Percentiles rank a stretch among this genome's conserved stretches.
Evolutionary conservation across 345 rosid genomes (phyloP).

Genomic region (Gossypium sturtianum): DNA sequence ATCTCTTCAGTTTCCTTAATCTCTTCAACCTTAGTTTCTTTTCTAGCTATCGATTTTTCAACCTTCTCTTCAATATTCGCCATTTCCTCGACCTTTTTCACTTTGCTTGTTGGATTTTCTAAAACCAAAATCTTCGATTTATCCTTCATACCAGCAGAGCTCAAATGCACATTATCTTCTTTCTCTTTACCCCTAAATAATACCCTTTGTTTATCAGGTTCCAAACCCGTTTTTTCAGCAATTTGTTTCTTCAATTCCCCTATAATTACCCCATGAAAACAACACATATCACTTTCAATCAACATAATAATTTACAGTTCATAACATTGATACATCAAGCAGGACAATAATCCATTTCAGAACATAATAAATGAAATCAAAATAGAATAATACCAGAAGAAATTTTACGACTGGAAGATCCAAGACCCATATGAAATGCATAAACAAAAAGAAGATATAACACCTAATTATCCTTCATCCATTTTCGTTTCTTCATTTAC

Average conservation of each 20-base stretch:
- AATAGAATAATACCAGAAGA: conserved; percentile 3
- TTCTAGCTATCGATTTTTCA: conserved; percentile 21
- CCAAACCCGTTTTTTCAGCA: conserved; percentile 44
- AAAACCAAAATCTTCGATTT: conserved; percentile 57
- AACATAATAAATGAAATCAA: background rate
- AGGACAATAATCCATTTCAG: too few species aligned
- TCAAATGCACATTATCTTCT: conserved; percentile 53
- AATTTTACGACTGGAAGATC: background rate
- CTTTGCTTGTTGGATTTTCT: conserved; percentile 31
- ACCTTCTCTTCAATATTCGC: conserved; percentile 28
- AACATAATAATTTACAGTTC: background rate
- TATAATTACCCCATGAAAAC: conserved; percentile 17
- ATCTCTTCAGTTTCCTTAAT: conserved; percentile 28
- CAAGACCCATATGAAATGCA: conserved; percentile 10
- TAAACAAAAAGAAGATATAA: background rate
- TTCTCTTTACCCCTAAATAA: conserved; percentile 79
- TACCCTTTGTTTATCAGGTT: conserved; percentile 38
- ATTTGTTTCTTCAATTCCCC: conserved; percentile 62
- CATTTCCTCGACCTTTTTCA: conserved; percentile 33
- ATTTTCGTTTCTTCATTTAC: background rate
- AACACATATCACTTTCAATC: background rate
- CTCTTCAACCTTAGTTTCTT: conserved; percentile 27
- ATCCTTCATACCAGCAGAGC: conserved; percentile 61
- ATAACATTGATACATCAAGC: background rate
- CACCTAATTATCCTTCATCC: background rate